Conservation (phyloP, 2,329 filamentous ascomycete species). For the Aspergillus eucalypticola region DNA sequence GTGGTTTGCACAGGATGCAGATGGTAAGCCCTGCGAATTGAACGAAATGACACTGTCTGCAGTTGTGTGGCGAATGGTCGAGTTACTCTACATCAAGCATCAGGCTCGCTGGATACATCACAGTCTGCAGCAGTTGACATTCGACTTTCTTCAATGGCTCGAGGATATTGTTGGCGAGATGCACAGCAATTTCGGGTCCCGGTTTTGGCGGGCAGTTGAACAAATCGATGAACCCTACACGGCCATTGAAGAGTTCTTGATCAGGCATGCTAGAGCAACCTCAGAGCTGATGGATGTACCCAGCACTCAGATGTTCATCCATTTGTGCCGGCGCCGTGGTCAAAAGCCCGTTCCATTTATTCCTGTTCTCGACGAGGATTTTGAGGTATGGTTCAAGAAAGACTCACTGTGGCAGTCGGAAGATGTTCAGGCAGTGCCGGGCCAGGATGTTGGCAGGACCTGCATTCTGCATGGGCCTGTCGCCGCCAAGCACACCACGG, state of each 20-base stretch:
- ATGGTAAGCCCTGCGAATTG: not conserved
- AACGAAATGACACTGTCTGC: constrained; percentile 1
- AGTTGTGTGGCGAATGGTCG: not conserved
- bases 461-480: constrained; percentile 10
- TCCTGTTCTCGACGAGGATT: constrained; percentile 2
- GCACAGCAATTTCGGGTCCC: not conserved
- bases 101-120: not conserved
- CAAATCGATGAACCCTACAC: not conserved
- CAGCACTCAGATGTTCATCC: not conserved
- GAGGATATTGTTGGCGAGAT: not conserved
- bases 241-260: not conserved
- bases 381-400: constrained; percentile 13
- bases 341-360: constrained; percentile 9
- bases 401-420: constrained; percentile 11
- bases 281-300: not conserved
- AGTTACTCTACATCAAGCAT: not conserved
- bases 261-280: not conserved
- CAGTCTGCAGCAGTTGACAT: not conserved
- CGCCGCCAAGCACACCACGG: not conserved
- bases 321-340: not conserved
- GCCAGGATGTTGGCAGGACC: not conserved
- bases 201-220: not conserved
- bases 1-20: not conserved
- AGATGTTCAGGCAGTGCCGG: not conserved
- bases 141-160: not conserved